These are phyloP conservation scores for Lenwebbia sp. DNA, from an alignment of 345 rosid species.

Conservation along the genomic window DNA sequence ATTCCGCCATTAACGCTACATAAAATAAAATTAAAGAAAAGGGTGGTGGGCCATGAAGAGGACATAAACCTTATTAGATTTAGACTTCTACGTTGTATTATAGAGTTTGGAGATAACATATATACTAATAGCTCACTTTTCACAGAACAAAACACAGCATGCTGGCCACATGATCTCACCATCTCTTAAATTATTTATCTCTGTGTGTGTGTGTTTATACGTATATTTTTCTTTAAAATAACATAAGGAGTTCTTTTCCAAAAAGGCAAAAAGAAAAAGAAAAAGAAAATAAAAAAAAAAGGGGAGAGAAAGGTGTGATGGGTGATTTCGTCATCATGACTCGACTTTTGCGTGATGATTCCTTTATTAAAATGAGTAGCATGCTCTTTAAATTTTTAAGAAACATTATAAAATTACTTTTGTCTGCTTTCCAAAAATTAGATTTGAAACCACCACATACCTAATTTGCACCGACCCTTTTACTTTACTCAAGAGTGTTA, in stretches of 20 bases:
- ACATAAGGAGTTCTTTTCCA: background rate
- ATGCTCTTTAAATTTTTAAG: background rate
- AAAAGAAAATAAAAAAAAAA: no score
- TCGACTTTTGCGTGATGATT: background rate
- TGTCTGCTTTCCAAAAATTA: background rate
- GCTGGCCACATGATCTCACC: slow-evolving; percentile 20
- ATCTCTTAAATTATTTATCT: background rate
- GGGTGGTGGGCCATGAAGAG: background rate
- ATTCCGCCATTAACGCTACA: no score
- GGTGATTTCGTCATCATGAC: slow-evolving; percentile 18
- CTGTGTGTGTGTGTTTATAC: no score
- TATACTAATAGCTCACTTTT: background rate
- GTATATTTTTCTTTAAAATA: background rate
- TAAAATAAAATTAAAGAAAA: background rate
- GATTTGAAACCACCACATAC: background rate
- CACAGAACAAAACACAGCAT: background rate
- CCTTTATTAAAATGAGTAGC: background rate
- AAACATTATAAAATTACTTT: background rate
- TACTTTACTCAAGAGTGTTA: background rate
- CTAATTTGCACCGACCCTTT: background rate
- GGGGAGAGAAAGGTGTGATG: background rate
- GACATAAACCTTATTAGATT: background rate
- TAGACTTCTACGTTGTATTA: background rate
- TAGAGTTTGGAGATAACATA: background rate
- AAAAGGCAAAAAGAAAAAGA: background rate